Conservation (phyloP, 345 rosid genomes). For the Brassica nigra region DNA sequence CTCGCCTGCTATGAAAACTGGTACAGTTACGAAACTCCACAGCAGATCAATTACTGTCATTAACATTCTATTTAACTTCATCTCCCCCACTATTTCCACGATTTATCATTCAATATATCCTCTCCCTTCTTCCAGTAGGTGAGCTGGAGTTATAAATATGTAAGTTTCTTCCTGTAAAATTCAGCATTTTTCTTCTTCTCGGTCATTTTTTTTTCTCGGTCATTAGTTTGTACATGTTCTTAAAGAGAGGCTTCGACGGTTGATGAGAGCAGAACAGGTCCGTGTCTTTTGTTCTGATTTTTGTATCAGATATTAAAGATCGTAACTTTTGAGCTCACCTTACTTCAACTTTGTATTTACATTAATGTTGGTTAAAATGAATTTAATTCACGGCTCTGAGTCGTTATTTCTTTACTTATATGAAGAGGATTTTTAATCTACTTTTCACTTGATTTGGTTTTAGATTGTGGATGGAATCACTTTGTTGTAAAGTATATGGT, state of each 20-base stretch:
- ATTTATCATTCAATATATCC: no score
- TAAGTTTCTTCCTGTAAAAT: no score
- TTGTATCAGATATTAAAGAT: not conserved
- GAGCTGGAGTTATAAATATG: no score
- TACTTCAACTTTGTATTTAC: not conserved
- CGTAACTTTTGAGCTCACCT: not conserved
- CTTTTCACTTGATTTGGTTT: not conserved
- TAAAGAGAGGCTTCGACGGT: conserved; percentile 65
- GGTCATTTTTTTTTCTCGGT: no score
- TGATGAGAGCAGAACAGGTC: conserved; percentile 85
- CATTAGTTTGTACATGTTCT: conserved; percentile 49
- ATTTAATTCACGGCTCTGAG: not conserved
- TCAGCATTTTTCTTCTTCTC: no score
- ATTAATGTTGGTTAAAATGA: not conserved
- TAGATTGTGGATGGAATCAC: conserved; percentile 1
- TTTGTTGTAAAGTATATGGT: not conserved
- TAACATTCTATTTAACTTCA: no score
- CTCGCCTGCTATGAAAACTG: no score
- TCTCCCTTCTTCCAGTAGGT: no score
- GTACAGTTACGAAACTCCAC: no score
- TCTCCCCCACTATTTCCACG: no score
- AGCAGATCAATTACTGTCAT: no score
- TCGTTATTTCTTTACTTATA: not conserved
- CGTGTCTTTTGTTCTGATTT: not conserved
- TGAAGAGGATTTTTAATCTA: conserved; percentile 4